Percentiles rank a stretch among this genome's conserved stretches.
Evolutionary conservation across 2,329 filamentous ascomycete genomes (phyloP).

Genomic region (Paraphaeosphaeria sporulosa): DNA sequence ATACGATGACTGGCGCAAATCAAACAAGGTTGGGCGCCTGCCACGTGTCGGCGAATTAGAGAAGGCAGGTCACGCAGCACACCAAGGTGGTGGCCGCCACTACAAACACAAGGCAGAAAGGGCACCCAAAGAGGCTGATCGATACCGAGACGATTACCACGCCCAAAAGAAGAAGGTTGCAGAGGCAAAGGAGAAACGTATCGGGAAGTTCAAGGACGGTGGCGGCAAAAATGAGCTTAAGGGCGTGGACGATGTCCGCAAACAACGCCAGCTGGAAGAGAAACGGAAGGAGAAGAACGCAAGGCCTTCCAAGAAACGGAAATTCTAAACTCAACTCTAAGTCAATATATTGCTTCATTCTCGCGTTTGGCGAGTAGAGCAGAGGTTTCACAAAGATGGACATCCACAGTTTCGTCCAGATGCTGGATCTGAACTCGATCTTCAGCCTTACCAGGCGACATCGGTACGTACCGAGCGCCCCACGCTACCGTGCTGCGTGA

Average conservation of each 20-base stretch:
- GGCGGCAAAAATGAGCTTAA: constrained; percentile 80
- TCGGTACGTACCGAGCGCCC: constrained; percentile 10
- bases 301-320: constrained; percentile 72
- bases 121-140: constrained; percentile 93
- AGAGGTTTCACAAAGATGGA: neutral
- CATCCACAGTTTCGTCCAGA: neutral
- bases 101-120: constrained; percentile 88
- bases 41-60: constrained; percentile 87
- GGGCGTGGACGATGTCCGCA: constrained; percentile 83
- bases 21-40: constrained; percentile 79
- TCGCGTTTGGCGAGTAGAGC: constrained; percentile 3
- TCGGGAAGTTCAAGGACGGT: constrained; percentile 77
- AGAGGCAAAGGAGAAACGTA: constrained; percentile 84
- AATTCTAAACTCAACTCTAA: constrained; percentile 37
- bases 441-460: constrained; percentile 9
- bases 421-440: neutral
- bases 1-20: constrained; percentile 90
- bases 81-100: constrained; percentile 55
- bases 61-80: constrained; percentile 41
- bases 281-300: constrained; percentile 86
- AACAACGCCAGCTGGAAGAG: constrained; percentile 79
- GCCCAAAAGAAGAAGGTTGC: constrained; percentile 88
- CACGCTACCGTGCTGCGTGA: constrained; percentile 9
- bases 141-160: constrained; percentile 88
- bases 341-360: constrained; percentile 19